phyloP scores from a whole-genome alignment of 768 basidiomycete species.

The Suillus bovinus region DNA sequence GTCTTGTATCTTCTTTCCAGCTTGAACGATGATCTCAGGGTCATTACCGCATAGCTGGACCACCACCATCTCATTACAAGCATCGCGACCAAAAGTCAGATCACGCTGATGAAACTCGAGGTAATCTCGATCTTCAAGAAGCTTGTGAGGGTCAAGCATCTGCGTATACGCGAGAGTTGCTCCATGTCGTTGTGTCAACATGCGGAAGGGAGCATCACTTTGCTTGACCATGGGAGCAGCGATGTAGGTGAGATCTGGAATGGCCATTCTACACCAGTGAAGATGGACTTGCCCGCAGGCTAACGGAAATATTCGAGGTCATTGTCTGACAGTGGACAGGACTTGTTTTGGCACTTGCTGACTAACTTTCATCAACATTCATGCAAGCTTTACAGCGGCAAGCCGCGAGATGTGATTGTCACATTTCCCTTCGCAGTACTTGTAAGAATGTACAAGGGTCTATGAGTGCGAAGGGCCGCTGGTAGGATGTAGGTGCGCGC shows the following conservation, averaged over 20 bases:
- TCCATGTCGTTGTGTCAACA: slow-evolving; percentile 60
- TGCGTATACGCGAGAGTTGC: slow-evolving; percentile 74
- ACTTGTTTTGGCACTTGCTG: no score
- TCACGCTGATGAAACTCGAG: slow-evolving; percentile 63
- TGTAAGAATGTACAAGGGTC: no score
- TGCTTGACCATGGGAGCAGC: slow-evolving; percentile 82
- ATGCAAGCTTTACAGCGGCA: neutral
- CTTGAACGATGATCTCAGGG: slow-evolving; percentile 57
- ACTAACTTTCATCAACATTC: no score
- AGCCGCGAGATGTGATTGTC: no score
- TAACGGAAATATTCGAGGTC: no score
- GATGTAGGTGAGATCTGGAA: slow-evolving; percentile 39
- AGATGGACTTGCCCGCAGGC: no score
- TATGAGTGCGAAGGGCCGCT: no score
- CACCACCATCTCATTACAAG: slow-evolving; percentile 39
- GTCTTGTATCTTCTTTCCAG: slow-evolving; percentile 56
- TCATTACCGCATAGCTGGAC: slow-evolving; percentile 78
- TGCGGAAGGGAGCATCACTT: slow-evolving; percentile 73
- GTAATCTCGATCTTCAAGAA: slow-evolving; percentile 66
- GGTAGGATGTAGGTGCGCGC: no score
- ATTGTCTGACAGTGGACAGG: no score
- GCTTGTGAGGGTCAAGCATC: slow-evolving; percentile 66
- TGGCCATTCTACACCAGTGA: neutral
- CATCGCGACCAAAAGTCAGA: slow-evolving; percentile 29
- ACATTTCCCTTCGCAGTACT: slow-evolving; percentile 19